Evolutionary conservation across 2,329 filamentous ascomycete species (phyloP), one percentile per base, ranked within the genome.

Genomic region (Epichloe baconii): DNA sequence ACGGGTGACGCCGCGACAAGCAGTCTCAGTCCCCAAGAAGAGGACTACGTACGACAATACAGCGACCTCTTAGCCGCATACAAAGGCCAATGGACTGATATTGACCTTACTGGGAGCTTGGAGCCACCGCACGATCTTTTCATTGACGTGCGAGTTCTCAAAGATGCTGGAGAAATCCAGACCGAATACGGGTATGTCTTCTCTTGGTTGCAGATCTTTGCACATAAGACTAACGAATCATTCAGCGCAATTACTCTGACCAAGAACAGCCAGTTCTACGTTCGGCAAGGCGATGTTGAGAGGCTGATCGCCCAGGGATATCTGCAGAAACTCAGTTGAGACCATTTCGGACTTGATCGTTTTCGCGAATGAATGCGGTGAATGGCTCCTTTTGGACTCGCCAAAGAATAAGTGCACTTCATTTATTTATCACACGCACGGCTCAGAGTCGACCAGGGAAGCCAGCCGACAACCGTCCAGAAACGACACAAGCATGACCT

Each of bases 201-300:
- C 12, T 11, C 19, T 21, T 1, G 21, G 21, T 31, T 36, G 21
- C 4, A 6, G 8, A 15, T 17, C 23, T 10, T 19, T 40, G 19
- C 17, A 36, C 35, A 48, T n/a, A 48, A 36, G 10, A 19, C 60
- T 65, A 40, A 64, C 53, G 10, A 31, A 26, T 12, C 11, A 40
- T 64, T 57, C 59, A 95, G 89, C 15, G 87, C 90, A 12, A 96
- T 98, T 61, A 97, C 86, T 54, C 77, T 98, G 71, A 95, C 89
- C 38, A 97, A 95, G 69, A 97, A 98, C 68, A 96, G 90, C 62
- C 93, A 98, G 65, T 95, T 98, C 64, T 97, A 94, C 63, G 93
- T 98, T 40, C 81, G 91, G 45, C 88, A 96, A 63, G 91, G 88
- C 23, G 93, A 98, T 69, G 93, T 98, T 6, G 93, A 98, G 69